Conservation (phyloP, 257 asterid genomes). For the Capsicum baccatum region DNA sequence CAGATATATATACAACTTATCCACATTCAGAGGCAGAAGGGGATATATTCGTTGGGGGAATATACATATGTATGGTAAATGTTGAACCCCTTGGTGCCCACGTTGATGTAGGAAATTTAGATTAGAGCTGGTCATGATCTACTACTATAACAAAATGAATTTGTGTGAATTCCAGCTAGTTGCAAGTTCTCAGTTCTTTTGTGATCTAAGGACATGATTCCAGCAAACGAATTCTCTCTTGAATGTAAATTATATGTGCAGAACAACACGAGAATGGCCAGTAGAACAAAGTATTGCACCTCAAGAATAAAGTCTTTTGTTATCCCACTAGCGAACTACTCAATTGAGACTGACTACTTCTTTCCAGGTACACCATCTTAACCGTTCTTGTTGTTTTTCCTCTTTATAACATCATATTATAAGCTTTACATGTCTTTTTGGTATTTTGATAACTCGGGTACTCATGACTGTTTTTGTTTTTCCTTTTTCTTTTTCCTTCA, state of each 20-base stretch:
- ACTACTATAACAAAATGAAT: neutral
- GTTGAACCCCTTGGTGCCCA: neutral
- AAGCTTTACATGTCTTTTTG: neutral
- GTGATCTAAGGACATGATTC: neutral
- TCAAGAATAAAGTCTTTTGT: constrained; percentile 89
- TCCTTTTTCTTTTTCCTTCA: neutral
- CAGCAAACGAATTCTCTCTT: neutral
- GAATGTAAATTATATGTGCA: constrained; percentile 35
- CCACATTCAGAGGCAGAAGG: neutral
- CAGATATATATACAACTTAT: neutral
- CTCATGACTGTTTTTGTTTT: neutral
- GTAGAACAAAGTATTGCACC: constrained; percentile 90
- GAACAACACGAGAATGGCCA: constrained; percentile 91
- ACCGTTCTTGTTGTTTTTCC: neutral
- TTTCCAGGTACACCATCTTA: constrained; percentile 72
- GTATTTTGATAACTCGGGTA: neutral
- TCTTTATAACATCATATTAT: neutral
- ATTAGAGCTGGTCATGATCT: neutral
- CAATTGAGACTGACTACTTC: constrained; percentile 70
- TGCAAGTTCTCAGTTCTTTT: constrained; percentile 14
- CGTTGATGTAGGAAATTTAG: neutral
- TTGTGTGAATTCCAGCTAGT: neutral
- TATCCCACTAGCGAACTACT: constrained; percentile 81
- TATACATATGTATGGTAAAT: neutral
- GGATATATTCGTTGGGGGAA: neutral